These are phyloP conservation scores for Daphne laureola DNA, from an alignment of 441 rosid species.

Conservation along the genomic window DNA sequence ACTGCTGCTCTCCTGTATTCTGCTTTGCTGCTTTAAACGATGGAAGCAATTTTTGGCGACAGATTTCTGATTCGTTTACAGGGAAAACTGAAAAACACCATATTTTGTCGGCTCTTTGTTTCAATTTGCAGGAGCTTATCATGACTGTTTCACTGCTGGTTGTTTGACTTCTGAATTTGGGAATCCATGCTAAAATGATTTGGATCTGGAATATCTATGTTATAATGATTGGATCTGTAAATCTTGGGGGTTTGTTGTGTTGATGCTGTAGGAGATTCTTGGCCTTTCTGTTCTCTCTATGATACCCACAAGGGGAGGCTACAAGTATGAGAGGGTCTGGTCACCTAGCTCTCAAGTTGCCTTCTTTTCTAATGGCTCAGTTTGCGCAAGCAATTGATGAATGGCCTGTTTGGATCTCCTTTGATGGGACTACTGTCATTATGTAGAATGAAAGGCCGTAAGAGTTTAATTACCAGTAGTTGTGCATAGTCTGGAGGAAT, in stretches of 20 bases:
- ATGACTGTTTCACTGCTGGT: constrained; percentile 10
- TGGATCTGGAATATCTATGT: constrained; percentile 11
- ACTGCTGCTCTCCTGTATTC: constrained; percentile 3
- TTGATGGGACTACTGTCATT: too few species aligned
- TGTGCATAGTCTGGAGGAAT: too few species aligned
- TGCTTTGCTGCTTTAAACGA: constrained; percentile 1
- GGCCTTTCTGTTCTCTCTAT: neutral
- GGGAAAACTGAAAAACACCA: constrained; percentile 1
- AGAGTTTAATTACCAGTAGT: too few species aligned
- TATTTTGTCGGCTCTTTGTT: neutral
- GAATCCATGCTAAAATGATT: neutral
- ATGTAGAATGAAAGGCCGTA: too few species aligned
- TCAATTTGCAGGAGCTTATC: constrained; percentile 2
- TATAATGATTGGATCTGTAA: too few species aligned
- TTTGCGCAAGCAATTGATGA: too few species aligned
- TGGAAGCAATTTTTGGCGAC: neutral
- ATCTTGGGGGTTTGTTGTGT: neutral
- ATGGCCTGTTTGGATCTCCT: too few species aligned
- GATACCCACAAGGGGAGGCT: neutral
- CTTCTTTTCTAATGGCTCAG: neutral
- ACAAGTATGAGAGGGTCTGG: neutral
- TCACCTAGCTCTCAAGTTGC: constrained; percentile 5
- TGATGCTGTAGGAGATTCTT: neutral
- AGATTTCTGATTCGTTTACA: neutral
- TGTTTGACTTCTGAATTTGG: constrained; percentile 12